These are phyloP conservation scores for Perkinsela sp. DNA, from an alignment of 208 protist species.

Conservation along the genomic window DNA sequence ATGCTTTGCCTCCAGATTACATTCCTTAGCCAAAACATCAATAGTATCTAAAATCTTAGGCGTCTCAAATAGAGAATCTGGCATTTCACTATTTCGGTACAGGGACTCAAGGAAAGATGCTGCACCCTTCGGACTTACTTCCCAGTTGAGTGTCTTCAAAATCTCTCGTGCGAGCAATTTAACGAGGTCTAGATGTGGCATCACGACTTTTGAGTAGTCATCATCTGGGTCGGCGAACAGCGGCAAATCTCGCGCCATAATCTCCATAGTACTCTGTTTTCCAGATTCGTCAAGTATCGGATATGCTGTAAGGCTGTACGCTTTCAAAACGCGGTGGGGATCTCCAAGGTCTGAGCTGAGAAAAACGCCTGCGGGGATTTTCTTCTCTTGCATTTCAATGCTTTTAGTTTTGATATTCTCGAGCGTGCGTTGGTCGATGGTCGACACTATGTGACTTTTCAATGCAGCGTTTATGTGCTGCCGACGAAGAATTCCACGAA, in stretches of 20 bases:
- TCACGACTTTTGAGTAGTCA: conserved; percentile 57
- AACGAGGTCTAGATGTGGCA: conserved; percentile 49
- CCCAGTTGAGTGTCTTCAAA: conserved; percentile 56
- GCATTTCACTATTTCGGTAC: conserved; percentile 51
- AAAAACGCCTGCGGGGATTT: conserved; percentile 52
- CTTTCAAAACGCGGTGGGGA: conserved; percentile 50
- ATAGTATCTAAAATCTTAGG: conserved; percentile 44
- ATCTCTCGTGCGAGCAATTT: conserved; percentile 51
- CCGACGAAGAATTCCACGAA: conserved; percentile 43
- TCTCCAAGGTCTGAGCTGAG: conserved; percentile 49
- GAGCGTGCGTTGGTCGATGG: conserved; percentile 45
- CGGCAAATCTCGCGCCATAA: conserved; percentile 41
- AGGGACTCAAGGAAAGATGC: conserved; percentile 56
- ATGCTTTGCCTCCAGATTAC: background rate
- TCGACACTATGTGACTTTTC: conserved; percentile 39
- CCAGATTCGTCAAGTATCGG: conserved; percentile 61
- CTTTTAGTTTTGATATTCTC: conserved; percentile 37
- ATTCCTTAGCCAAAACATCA: conserved; percentile 6
- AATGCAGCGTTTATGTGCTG: conserved; percentile 49
- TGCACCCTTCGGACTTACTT: conserved; percentile 41
- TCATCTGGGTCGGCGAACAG: conserved; percentile 58
- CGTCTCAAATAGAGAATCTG: conserved; percentile 59
- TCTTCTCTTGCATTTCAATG: conserved; percentile 46
- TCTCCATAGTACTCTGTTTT: conserved; percentile 44
- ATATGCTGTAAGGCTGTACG: conserved; percentile 59